Base-by-base conservation (phyloP, 192 early-diverging fungal genomes). In the Dissophora globulifera region DNA sequence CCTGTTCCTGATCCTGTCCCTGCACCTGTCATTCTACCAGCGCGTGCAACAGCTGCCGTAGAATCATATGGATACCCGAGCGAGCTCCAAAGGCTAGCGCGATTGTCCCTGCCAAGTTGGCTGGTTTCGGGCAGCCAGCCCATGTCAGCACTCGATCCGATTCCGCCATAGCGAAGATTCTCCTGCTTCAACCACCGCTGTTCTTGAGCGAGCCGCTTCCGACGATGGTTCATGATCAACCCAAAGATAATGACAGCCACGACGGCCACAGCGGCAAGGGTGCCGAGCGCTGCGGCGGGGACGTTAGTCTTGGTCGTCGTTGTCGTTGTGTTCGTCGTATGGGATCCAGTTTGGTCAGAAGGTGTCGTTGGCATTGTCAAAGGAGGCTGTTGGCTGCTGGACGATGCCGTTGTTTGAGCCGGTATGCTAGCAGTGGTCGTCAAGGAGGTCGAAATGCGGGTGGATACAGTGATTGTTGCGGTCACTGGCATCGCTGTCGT, bases 161-260 rank as follows among this genome's bases (percentile, higher is more conserved):
- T 10, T 40, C 38, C 38, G 7, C 8, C 38, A 40, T 13, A 13
- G 38, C 13, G 7, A 13, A 40, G 38, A 10, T 7, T 13, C 13
- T 40, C 38, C 38, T 54, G 32, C 17, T 29, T 31, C 52, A 54
- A 32, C 52, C 52, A 54, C 1, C 30, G 26, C 33, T 54, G n/a
- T n/a, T 54, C 52, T 19, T 31, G 29, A 3, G 30, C 30, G 2
- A 15, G 52, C 13, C 57, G 40, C 31, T 59, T 42, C 1, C 57
- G 57, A 6, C 43, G 38, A 19, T 27, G 22, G 57, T 12, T 3
- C 26, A 59, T 17, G 16, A 59, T 26, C 6, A 59, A 11, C 26
- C 57, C 57, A 59, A 59, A 59, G 42, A 59, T 27, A 12, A 47
- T 1, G 8, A 47, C 4, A 19, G 27, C 57, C 26, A 59, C 12